These are phyloP conservation scores for Galerina sulciceps DNA, from an alignment of 768 basidiomycete genomes.

Conservation along the genomic window DNA sequence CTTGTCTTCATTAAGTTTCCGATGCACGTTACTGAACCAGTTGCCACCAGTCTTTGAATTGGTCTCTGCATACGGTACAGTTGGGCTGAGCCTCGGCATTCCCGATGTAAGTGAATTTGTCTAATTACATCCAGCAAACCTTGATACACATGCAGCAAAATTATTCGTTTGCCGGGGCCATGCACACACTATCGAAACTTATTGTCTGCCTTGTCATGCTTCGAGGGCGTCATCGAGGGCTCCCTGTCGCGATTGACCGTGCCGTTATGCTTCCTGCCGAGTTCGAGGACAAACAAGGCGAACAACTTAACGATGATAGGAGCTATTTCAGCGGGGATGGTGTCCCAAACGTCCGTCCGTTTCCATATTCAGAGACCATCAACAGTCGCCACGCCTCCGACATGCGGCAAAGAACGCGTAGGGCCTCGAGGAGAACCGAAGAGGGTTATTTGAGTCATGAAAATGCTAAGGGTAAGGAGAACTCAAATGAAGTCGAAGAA, in stretches of 20 bases:
- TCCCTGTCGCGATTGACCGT: constrained; percentile 88
- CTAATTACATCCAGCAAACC: background rate
- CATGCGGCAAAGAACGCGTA: constrained; percentile 15
- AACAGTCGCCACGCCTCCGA: constrained; percentile 14
- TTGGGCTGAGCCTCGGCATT: constrained; percentile 90
- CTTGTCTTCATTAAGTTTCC: background rate
- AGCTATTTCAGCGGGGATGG: background rate
- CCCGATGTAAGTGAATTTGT: constrained; percentile 57
- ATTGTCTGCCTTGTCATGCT: constrained; percentile 90
- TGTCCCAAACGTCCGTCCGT: constrained; percentile 2
- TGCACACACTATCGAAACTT: constrained; percentile 83
- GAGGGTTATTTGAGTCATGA: background rate
- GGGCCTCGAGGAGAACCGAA: constrained; percentile 12
- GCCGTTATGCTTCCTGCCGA: constrained; percentile 83
- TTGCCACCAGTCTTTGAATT: constrained; percentile 73
- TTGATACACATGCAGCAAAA: constrained; percentile 56
- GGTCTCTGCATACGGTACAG: constrained; percentile 86
- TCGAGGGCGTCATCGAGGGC: constrained; percentile 88
- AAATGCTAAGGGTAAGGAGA: background rate
- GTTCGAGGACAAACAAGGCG: constrained; percentile 38
- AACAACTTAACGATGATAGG: constrained; percentile 9
- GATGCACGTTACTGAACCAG: background rate
- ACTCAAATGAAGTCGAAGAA: background rate
- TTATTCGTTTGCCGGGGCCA: constrained; percentile 80
- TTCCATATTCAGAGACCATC: constrained; percentile 19